Percentiles rank a stretch among this genome's conserved stretches.
These are phyloP conservation scores for Melanogaster broomeanus DNA, from an alignment of 768 basidiomycete species.

Conservation along the genomic window DNA sequence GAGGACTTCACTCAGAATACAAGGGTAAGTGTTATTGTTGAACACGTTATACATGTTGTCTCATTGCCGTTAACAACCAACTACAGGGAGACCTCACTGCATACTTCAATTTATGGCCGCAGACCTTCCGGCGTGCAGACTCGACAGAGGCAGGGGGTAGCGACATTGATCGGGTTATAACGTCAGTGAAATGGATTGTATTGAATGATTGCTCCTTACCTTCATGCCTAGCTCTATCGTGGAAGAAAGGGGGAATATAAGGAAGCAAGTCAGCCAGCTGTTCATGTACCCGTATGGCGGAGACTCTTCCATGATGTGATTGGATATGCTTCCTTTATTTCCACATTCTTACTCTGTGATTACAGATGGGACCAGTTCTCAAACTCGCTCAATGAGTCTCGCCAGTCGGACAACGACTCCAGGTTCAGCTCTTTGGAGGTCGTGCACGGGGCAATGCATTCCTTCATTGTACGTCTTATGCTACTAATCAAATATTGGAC, in stretches of 20 bases:
- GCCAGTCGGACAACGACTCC: no score
- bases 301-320: slow-evolving; percentile 14
- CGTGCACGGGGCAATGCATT: no score
- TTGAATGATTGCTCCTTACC: background rate
- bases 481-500: no score
- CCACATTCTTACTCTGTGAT: background rate
- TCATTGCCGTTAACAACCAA: background rate
- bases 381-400: no score
- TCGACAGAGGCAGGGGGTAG: slow-evolving; percentile 12
- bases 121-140: slow-evolving; percentile 19
- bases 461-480: no score
- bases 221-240: slow-evolving; percentile 14
- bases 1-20: slow-evolving; percentile 17
- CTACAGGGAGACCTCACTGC: slow-evolving; percentile 10
- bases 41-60: background rate
- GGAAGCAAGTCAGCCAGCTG: slow-evolving; percentile 16
- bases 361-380: no score
- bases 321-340: background rate
- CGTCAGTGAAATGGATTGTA: slow-evolving; percentile 5
- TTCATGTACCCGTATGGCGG: slow-evolving; percentile 20
- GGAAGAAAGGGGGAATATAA: slow-evolving; percentile 3
- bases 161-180: slow-evolving; percentile 10
- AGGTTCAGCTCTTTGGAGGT: no score
- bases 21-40: slow-evolving; percentile 4
- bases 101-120: slow-evolving; percentile 18